Percentiles rank a stretch among this genome's conserved stretches.
These are phyloP conservation scores for Aeschynomene evenia DNA, from an alignment of 306 rosid species.

Conservation along the genomic window DNA sequence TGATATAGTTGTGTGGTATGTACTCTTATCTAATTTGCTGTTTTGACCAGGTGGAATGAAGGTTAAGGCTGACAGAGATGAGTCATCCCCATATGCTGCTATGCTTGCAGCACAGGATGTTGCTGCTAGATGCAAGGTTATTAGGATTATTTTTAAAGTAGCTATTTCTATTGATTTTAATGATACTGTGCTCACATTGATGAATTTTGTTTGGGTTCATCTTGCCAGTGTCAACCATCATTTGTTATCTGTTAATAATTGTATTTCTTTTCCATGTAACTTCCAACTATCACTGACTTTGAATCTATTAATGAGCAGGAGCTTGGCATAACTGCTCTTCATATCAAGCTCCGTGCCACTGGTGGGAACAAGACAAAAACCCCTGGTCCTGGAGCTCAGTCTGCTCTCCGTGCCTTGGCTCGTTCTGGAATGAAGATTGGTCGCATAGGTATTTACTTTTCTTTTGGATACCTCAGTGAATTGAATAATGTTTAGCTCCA, in stretches of 20 bases:
- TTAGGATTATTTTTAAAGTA: background rate
- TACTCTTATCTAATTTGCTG: background rate
- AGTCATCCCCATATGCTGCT: constrained; percentile 85
- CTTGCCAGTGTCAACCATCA: background rate
- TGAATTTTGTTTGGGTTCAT: background rate
- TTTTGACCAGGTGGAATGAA: constrained; percentile 76
- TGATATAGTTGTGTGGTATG: background rate
- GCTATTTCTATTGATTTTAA: background rate
- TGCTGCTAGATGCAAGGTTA: constrained; percentile 76
- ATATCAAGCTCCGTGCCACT: constrained; percentile 78
- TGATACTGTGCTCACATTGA: background rate
- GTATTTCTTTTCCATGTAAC: background rate
- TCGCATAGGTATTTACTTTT: constrained; percentile 59
- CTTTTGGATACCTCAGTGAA: background rate
- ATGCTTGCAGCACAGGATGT: constrained; percentile 96
- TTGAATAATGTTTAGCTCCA: no score
- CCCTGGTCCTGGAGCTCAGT: constrained; percentile 89
- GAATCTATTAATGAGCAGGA: constrained; percentile 43
- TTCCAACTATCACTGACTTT: background rate
- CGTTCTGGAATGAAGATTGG: constrained; percentile 90
- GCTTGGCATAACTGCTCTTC: constrained; percentile 75
- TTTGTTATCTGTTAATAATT: background rate
- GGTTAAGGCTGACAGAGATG: constrained; percentile 87
- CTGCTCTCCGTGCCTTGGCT: constrained; percentile 90
- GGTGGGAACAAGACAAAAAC: constrained; percentile 87